Base-by-base conservation (phyloP, 2,329 filamentous ascomycete species). In the Fusarium heterosporum region DNA sequence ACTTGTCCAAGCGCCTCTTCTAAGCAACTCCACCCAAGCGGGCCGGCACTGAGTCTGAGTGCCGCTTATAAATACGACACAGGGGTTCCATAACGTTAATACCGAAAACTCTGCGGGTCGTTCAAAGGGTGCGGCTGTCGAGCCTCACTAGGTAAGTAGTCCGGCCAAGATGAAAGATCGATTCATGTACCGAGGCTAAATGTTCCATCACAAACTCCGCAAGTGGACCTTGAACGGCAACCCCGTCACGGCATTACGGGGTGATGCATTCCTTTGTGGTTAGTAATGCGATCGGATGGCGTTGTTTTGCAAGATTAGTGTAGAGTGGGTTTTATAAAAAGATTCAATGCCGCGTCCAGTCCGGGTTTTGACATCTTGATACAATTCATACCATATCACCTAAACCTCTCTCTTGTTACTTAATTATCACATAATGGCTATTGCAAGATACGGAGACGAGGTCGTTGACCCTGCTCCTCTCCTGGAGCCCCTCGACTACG, bases 381-480 rank as follows among this genome's bases (percentile, higher is more conserved):
- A 36, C n/a, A 10, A 16, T 12, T 25, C 13, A 36, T n/a, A 25
- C 29, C 26, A 19, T 29, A 11, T 4, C 26, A 7, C 19, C 9
- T 9, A 9, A 11, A 29, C 29, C 16, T 36, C 0, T 6, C 13
- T 1, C 2, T 2, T 17, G 22, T 19, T 46, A 56, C n/a, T 16
- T 36, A 32, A 41, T 51, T 4, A 58, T 19, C 8, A 4, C 17
- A 38, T 10, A 22, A 67, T 67, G 64, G 53, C 53, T 2, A 48
- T 59, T 6, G 4, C 53, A 34, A 54, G 64, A 68, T 46, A 60
- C 4, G 64, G 64, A 11, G 47, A 39, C 8, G 64, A 58, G 30
- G 58, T 48, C 12, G 59, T 64, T 5, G 64, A 68, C 36, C 48
- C 59, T 32, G 50, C 64, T 6, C 64, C 64, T 22, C 41, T 67